phyloP scores from a whole-genome alignment of 805 yeast genomes.

The Saturnispora mendoncae region DNA sequence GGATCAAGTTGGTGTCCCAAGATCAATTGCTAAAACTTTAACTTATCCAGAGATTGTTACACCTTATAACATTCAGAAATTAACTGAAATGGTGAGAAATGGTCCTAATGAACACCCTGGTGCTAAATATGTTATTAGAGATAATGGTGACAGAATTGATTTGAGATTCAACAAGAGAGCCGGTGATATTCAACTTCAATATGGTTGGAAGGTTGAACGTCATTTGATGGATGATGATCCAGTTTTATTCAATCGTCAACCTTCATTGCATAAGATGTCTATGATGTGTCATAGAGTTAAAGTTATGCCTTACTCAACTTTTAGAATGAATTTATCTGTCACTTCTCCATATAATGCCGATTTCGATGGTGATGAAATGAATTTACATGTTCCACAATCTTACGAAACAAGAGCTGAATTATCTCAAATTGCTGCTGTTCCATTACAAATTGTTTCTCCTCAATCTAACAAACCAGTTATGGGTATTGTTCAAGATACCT shows the following conservation, averaged over 20 bases:
- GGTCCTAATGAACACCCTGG: constrained; percentile 99
- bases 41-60: constrained; percentile 97
- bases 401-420: constrained; percentile 98
- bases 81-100: constrained; percentile 88
- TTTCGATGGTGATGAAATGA: constrained; percentile 99
- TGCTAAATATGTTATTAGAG: constrained; percentile 96
- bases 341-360: constrained; percentile 99
- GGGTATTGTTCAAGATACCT: constrained; percentile 99
- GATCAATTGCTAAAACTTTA: constrained; percentile 88
- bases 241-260: constrained; percentile 97
- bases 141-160: constrained; percentile 97
- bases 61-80: constrained; percentile 89
- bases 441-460: constrained; percentile 94
- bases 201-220: constrained; percentile 99
- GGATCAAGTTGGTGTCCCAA: constrained; percentile 98
- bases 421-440: constrained; percentile 92
- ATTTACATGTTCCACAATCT: constrained; percentile 96
- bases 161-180: constrained; percentile 95
- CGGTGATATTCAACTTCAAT: constrained; percentile 94
- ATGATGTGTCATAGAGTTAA: constrained; percentile 99
- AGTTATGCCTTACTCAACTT: constrained; percentile 98
- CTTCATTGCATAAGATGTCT: constrained; percentile 97
- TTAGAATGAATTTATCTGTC: constrained; percentile 91
- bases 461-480: constrained; percentile 98
- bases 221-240: constrained; percentile 97